phyloP scores from a whole-genome alignment of 148 eudicot genomes.

The Fagopyrum esculentum region DNA sequence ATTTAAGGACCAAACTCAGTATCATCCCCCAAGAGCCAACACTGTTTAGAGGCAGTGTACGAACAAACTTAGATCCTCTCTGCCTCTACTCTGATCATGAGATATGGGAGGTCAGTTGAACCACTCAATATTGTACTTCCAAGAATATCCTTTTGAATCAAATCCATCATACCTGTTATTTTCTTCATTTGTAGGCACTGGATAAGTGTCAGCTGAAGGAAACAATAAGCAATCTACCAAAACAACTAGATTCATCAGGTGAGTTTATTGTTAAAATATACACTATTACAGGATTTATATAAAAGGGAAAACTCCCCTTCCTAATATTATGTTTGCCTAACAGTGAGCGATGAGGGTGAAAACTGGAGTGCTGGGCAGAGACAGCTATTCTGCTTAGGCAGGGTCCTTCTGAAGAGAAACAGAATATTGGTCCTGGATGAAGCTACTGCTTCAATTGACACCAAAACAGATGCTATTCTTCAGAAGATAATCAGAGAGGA shows the following conservation, averaged over 20 bases:
- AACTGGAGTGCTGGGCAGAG: conserved; percentile 68
- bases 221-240: conserved; percentile 47
- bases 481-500: conserved; percentile 55
- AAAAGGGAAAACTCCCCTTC: background rate
- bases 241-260: conserved; percentile 61
- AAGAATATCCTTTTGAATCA: background rate
- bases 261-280: conserved; percentile 3
- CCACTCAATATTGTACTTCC: background rate
- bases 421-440: conserved; percentile 58
- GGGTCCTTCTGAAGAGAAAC: conserved; percentile 55
- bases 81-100: conserved; percentile 50
- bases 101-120: conserved; percentile 51
- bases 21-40: conserved; percentile 78
- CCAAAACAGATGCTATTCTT: conserved; percentile 44
- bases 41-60: conserved; percentile 54
- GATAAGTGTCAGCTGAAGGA: conserved; percentile 72
- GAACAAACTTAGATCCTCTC: conserved; percentile 60
- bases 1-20: conserved; percentile 45
- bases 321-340: background rate
- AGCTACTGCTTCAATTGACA: conserved; percentile 68
- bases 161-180: background rate
- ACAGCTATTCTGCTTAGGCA: conserved; percentile 60
- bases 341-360: conserved; percentile 64
- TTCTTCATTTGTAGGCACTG: conserved; percentile 34
- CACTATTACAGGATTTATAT: background rate